These are phyloP conservation scores for Hygrophoropsis aurantiaca DNA, from an alignment of 768 basidiomycete species.

Conservation along the genomic window DNA sequence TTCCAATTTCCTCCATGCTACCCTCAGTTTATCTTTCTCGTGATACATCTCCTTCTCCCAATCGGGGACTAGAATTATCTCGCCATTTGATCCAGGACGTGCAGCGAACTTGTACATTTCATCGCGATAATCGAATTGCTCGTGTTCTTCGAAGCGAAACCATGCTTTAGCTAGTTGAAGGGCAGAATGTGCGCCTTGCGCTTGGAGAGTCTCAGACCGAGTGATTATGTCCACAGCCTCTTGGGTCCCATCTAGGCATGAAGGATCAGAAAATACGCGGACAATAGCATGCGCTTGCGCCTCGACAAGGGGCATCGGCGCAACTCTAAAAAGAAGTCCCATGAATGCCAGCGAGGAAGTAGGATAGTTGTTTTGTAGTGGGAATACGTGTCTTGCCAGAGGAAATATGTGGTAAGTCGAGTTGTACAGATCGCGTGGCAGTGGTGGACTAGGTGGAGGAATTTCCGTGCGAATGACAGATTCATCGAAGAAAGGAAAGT, in stretches of 20 bases:
- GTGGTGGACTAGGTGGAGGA: slow-evolving; percentile 46
- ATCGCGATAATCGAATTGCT: slow-evolving; percentile 73
- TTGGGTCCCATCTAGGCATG: slow-evolving; percentile 43
- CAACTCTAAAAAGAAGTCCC: slow-evolving; percentile 56
- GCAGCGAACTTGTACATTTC: slow-evolving; percentile 50
- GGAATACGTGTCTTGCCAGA: slow-evolving; percentile 69
- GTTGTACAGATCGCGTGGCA: slow-evolving; percentile 57
- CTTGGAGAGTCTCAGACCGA: slow-evolving; percentile 45
- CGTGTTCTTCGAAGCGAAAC: slow-evolving; percentile 48
- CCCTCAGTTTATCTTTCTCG: slow-evolving; percentile 46
- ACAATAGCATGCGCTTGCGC: slow-evolving; percentile 69
- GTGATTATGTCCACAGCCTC: slow-evolving; percentile 51
- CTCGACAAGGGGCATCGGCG: slow-evolving; percentile 78
- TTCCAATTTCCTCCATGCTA: slow-evolving; percentile 60
- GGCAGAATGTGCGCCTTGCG: slow-evolving; percentile 31
- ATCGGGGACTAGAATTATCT: slow-evolving; percentile 36
- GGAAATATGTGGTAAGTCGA: slow-evolving; percentile 70
- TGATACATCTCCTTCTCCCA: slow-evolving; percentile 64
- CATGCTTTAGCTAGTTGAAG: slow-evolving; percentile 51
- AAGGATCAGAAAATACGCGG: slow-evolving; percentile 52
- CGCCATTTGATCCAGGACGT: slow-evolving; percentile 21
- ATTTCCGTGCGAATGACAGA: slow-evolving; percentile 34
- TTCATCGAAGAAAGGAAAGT: slow-evolving; percentile 59
- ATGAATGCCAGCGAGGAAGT: slow-evolving; percentile 61
- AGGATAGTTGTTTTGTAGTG: slow-evolving; percentile 47